These are phyloP conservation scores for Coemansia sp. DNA, from an alignment of 192 early-diverging fungal species.

Conservation along the genomic window DNA sequence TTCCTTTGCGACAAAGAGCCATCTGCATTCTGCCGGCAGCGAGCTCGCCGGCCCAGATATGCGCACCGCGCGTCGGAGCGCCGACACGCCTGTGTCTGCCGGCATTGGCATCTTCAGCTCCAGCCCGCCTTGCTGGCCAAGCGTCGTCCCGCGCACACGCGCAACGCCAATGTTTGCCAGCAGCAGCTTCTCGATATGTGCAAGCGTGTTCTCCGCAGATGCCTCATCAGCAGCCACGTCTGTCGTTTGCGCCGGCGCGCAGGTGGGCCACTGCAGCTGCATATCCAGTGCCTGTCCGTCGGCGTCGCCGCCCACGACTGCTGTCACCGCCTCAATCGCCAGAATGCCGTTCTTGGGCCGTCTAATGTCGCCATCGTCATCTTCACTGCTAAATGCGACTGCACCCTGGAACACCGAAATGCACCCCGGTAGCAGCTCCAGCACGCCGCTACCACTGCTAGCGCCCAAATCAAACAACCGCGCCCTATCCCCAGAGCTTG, in stretches of 20 bases:
- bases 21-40: conserved; percentile 12
- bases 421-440: conserved; percentile 10
- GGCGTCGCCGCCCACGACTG: conserved; percentile 1
- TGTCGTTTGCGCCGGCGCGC: background rate
- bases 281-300: background rate
- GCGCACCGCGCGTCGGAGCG: conserved; percentile 12
- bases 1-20: conserved; percentile 11
- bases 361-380: background rate
- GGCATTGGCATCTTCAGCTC: background rate
- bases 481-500: background rate
- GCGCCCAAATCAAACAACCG: background rate
- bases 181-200: conserved; percentile 27
- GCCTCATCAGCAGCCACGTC: background rate
- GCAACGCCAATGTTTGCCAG: conserved; percentile 21
- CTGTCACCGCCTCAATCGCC: conserved; percentile 1
- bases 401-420: conserved; percentile 18
- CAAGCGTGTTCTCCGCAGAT: conserved; percentile 7
- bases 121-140: conserved; percentile 3
- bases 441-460: background rate
- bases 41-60: conserved; percentile 17
- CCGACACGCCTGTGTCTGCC: background rate
- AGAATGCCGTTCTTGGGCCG: background rate
- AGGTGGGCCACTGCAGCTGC: conserved; percentile 29
- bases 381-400: background rate
- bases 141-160: conserved; percentile 5